These are phyloP conservation scores for Fusarium praegraminearum DNA, from an alignment of 2,329 filamentous ascomycete species.

Conservation along the genomic window DNA sequence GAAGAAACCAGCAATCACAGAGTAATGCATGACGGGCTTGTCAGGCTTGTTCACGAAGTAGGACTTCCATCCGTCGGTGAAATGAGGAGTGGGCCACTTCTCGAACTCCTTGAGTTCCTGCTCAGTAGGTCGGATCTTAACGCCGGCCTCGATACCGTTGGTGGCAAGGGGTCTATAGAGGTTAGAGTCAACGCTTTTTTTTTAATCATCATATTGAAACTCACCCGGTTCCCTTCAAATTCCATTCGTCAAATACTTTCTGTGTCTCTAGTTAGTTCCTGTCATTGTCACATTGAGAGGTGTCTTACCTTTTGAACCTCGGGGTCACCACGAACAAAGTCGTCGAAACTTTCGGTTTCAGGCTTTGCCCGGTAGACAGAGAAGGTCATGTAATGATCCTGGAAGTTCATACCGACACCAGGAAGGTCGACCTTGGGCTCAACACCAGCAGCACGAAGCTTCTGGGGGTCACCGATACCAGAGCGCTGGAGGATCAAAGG, in stretches of 20 bases:
- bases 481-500: conserved; percentile 81
- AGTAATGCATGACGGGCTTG: conserved; percentile 90
- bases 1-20: conserved; percentile 76
- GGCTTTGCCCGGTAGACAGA: conserved; percentile 79
- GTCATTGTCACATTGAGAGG: accelerated
- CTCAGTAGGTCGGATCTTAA: conserved; percentile 79
- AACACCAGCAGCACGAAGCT: conserved; percentile 75
- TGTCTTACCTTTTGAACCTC: conserved; percentile 72
- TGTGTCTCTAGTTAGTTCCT: conserved; percentile 36
- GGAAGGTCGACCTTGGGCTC: conserved; percentile 77
- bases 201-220: no score
- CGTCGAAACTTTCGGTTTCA: conserved; percentile 81
- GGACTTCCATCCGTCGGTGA: conserved; percentile 79
- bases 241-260: conserved; percentile 80
- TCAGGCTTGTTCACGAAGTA: conserved; percentile 89
- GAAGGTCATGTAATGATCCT: conserved; percentile 81
- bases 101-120: conserved; percentile 77
- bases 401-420: conserved; percentile 81
- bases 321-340: conserved; percentile 80
- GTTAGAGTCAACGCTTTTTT: no score
- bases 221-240: conserved; percentile 77
- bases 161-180: conserved; percentile 69
- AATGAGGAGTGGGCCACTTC: conserved; percentile 79
- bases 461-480: conserved; percentile 77
- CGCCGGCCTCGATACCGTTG: conserved; percentile 83